Evolutionary conservation across 1,139 yeast genomes (phyloP), one percentile per base, ranked within the genome.

Genomic region (Protomyces arabidopsidicola): DNA sequence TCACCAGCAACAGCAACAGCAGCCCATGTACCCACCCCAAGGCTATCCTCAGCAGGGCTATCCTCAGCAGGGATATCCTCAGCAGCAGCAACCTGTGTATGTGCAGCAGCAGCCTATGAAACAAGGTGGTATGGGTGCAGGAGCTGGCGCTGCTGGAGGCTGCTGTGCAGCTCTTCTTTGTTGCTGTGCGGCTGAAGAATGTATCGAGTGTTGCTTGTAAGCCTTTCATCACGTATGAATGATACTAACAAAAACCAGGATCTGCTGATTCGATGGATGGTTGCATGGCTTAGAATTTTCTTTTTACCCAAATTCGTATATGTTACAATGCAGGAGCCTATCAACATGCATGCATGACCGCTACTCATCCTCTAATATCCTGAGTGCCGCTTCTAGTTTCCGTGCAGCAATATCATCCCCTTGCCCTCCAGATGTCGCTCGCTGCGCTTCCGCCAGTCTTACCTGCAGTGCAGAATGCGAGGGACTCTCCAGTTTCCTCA

Each of bases 101-200:
- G 62, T 58, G 16, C 62, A 58, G 53, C 62, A 58, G 48, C 62
- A 58, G 31, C 62, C 62, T 18, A 51, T 52, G 56, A 58, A 52
- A 39, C 62, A 58, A 27, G 38, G 27, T n/a, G 42, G 62, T 20
- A 51, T 36, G 10, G 60, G 62, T 27, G 55, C 45, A 16, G 61
- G 38, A 14, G 45, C 53, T n/a, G 62, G 62, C 31, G 62, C 56
- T n/a, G 62, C 56, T 3, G 62, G 56, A 16, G 62, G 62, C 12
- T 58, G 62, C 42, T 58, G 62, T 34, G 62, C 62, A 12, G 62
- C 56, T 14, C 53, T 58, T 3, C 45, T 58, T 9, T 57, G 61
- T 57, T 55, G 60, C 36, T 55, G 60, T 45, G 60, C 60, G 34
- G 60, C 48, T 16, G 48, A 42, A 18, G 48, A 42, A 42, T 42